phyloP scores from a whole-genome alignment of 164 flowering plant species.

The Vitis vinifera region DNA sequence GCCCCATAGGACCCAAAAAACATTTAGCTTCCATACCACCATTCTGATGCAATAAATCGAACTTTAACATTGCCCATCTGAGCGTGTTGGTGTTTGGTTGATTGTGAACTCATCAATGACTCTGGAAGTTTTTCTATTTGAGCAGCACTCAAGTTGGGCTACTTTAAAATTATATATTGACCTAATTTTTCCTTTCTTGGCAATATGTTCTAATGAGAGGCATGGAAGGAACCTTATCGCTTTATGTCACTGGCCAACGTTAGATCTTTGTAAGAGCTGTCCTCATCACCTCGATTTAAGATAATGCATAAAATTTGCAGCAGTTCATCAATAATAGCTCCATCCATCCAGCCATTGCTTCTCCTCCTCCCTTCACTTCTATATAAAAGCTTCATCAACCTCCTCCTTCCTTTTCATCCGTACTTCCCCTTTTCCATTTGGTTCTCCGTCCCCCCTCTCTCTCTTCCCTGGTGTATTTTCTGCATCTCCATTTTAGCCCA shows the following conservation, averaged over 20 bases:
- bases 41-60: too few species aligned
- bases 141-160: too few species aligned
- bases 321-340: not conserved
- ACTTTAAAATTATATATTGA: too few species aligned
- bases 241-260: conserved; percentile 26
- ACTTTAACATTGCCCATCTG: too few species aligned
- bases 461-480: not conserved
- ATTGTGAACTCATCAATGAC: too few species aligned
- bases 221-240: conserved; percentile 27
- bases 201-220: not conserved
- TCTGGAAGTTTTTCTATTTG: too few species aligned
- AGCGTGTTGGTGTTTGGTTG: too few species aligned
- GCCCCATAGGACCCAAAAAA: too few species aligned
- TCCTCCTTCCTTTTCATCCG: conserved; percentile 3
- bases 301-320: conserved; percentile 17
- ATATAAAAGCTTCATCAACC: conserved; percentile 12
- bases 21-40: too few species aligned
- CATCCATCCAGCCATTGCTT: not conserved
- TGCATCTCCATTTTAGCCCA: not conserved
- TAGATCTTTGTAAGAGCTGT: conserved; percentile 29
- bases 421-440: not conserved
- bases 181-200: conserved; percentile 1
- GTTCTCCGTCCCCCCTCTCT: not conserved
- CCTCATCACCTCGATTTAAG: conserved; percentile 29
- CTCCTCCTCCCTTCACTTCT: conserved; percentile 6